These are phyloP conservation scores for Metroxylon sagu DNA, from an alignment of 176 grass and related monocot species.

Conservation along the genomic window DNA sequence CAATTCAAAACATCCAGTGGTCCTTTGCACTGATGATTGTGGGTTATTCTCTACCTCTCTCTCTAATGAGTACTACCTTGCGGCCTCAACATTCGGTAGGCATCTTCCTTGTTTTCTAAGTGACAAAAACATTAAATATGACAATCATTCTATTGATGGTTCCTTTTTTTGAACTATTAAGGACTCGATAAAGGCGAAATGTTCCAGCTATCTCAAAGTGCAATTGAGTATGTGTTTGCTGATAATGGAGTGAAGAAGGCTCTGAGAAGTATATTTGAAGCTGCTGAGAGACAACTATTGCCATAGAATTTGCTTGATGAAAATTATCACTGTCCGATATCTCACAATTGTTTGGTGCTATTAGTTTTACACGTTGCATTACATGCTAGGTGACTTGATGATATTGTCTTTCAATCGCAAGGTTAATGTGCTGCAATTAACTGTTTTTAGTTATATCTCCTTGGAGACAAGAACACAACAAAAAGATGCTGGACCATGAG, in stretches of 20 bases:
- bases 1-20: constrained; percentile 61
- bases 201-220: constrained; percentile 49
- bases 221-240: constrained; percentile 55
- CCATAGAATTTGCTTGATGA: too few species aligned
- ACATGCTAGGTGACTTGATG: too few species aligned
- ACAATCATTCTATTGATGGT: background rate
- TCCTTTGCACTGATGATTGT: constrained; percentile 77
- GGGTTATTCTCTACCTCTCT: constrained; percentile 43
- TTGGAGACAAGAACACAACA: too few species aligned
- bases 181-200: constrained; percentile 65
- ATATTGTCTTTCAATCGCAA: too few species aligned
- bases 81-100: constrained; percentile 56
- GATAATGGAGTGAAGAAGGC: constrained; percentile 48
- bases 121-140: background rate
- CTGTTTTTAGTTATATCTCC: too few species aligned
- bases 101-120: background rate
- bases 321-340: too few species aligned
- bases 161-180: constrained; percentile 17
- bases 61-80: constrained; percentile 11
- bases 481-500: too few species aligned
- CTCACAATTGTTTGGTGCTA: too few species aligned
- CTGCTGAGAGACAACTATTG: constrained; percentile 23
- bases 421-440: too few species aligned
- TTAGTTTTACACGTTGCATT: too few species aligned
- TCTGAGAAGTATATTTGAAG: constrained; percentile 43